Conservation (phyloP, 2,329 filamentous ascomycete genomes). For the Beauveria varroae region DNA sequence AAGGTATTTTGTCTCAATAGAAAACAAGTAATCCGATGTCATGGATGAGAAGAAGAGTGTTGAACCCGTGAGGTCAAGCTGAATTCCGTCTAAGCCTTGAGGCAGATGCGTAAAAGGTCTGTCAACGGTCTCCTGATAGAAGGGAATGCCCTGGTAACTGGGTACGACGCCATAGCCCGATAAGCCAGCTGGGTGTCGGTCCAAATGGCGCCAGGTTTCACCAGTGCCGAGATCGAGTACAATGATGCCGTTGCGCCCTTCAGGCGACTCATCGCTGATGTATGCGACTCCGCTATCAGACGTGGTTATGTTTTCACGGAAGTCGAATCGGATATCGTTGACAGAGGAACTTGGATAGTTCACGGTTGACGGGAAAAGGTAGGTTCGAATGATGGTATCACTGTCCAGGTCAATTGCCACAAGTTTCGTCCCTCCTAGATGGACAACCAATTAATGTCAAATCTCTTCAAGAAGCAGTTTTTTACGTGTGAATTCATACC, state of each 20-base stretch:
- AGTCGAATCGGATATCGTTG: background rate
- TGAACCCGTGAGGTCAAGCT: too few relatives aligned
- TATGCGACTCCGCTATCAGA: background rate
- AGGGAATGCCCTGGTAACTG: too few relatives aligned
- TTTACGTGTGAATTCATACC: too few relatives aligned
- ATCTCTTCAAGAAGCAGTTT: too few relatives aligned
- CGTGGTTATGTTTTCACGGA: background rate
- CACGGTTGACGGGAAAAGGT: background rate
- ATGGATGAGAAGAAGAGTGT: too few relatives aligned
- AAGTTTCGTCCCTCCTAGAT: background rate
- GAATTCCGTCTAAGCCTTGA: too few relatives aligned
- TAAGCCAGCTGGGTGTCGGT: background rate
- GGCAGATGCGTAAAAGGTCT: too few relatives aligned
- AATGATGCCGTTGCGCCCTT: background rate
- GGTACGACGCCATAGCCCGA: background rate
- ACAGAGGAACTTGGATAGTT: background rate
- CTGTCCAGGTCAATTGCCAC: background rate
- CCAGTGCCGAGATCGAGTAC: background rate
- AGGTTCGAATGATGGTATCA: background rate
- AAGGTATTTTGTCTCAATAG: too few relatives aligned
- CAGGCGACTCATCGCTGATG: background rate
- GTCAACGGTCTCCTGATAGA: too few relatives aligned
- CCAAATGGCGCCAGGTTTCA: background rate
- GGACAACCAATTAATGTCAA: background rate
- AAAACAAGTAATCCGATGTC: too few relatives aligned